phyloP scores from a whole-genome alignment of 306 rosid species.

The Acmispon strigosus region DNA sequence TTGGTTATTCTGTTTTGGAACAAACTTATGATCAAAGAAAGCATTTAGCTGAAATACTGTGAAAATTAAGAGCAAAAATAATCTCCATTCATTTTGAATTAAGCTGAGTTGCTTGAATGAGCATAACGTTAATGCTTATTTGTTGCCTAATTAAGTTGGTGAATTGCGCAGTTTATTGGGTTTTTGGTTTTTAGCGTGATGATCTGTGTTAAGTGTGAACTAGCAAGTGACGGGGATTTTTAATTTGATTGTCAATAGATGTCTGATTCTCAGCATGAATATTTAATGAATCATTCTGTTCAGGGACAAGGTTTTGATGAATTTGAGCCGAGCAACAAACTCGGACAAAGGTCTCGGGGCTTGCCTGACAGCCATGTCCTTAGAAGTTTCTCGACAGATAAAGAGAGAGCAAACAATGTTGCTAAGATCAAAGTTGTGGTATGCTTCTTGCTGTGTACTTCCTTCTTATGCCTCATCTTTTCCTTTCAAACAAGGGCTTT shows the following conservation, averaged over 20 bases:
- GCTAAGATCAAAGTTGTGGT: conserved; percentile 91
- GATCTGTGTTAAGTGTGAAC: neutral
- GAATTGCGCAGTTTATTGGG: neutral
- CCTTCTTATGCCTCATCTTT: neutral
- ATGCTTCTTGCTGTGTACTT: conserved; percentile 18
- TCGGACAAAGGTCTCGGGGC: conserved; percentile 39
- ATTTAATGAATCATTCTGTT: conserved; percentile 16
- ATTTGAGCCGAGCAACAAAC: conserved; percentile 35
- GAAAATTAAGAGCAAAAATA: neutral
- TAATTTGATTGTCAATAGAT: conserved; percentile 25
- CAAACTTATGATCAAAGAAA: neutral
- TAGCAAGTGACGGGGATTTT: neutral
- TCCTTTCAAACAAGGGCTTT: neutral
- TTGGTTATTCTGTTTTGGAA: neutral
- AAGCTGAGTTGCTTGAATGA: neutral
- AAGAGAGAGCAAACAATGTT: conserved; percentile 67
- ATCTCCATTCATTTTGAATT: neutral
- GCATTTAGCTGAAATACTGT: neutral
- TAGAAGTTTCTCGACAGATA: conserved; percentile 55
- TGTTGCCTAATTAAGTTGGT: neutral
- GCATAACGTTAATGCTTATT: neutral
- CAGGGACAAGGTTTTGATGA: conserved; percentile 48
- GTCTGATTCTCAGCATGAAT: conserved; percentile 25
- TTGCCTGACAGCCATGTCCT: conserved; percentile 45
- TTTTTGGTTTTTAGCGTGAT: neutral